These are phyloP conservation scores for Aspergillus sergii DNA, from an alignment of 2,329 filamentous ascomycete genomes.

Conservation along the genomic window DNA sequence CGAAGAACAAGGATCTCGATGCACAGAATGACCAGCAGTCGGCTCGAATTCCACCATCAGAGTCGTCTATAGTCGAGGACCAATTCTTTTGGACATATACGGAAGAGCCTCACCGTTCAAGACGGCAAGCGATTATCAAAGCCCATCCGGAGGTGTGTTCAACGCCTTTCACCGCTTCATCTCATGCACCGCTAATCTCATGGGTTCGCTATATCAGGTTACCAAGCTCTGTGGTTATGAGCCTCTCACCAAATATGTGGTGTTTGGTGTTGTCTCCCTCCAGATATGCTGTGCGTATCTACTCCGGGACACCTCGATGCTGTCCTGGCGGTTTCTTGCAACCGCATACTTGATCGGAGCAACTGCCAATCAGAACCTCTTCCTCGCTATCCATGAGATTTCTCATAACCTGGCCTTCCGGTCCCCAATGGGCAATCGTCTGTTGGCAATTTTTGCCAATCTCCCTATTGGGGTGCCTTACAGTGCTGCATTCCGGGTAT, in stretches of 20 bases:
- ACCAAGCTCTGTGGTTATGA: slow-evolving; percentile 97
- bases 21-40: slow-evolving; percentile 19
- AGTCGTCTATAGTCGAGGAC: slow-evolving; percentile 45
- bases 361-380: slow-evolving; percentile 96
- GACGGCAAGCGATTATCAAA: slow-evolving; percentile 93
- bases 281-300: slow-evolving; percentile 78
- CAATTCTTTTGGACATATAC: slow-evolving; percentile 99
- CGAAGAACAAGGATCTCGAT: slow-evolving; percentile 23
- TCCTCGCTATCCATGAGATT: slow-evolving; percentile 98
- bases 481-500: slow-evolving; percentile 87
- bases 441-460: slow-evolving; percentile 92
- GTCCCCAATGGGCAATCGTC: slow-evolving; percentile 74
- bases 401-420: slow-evolving; percentile 96
- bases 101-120: slow-evolving; percentile 91
- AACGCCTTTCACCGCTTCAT: background rate
- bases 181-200: slow-evolving; percentile 15
- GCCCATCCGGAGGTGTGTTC: slow-evolving; percentile 82
- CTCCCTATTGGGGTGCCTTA: slow-evolving; percentile 95
- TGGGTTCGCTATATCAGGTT: slow-evolving; percentile 59
- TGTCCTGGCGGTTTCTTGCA: slow-evolving; percentile 81
- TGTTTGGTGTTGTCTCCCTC: slow-evolving; percentile 77
- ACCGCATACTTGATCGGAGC: slow-evolving; percentile 91
- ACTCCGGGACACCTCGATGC: slow-evolving; percentile 74
- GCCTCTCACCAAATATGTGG: slow-evolving; percentile 92
- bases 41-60: slow-evolving; percentile 33